A percentile compares a stretch with the other conserved stretches of the same genome.
Conservation (phyloP, 805 yeast species). For the Spathaspora arborariae region DNA sequence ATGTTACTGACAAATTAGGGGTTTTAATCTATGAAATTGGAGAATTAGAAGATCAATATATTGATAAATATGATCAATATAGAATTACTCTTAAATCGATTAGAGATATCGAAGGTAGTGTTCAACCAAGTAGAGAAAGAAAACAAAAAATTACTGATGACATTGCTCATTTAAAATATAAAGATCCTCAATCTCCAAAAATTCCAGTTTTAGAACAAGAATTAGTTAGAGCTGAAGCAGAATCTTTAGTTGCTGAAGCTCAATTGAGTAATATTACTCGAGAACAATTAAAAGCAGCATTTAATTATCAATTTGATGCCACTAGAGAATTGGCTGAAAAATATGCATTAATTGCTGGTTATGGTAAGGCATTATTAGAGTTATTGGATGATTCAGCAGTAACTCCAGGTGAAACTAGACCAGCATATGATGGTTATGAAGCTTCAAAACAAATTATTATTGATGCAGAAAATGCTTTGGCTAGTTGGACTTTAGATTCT, state of each 20-base stretch:
- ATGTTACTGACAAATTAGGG: slow-evolving; percentile 83
- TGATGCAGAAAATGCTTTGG: slow-evolving; percentile 80
- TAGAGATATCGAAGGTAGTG: slow-evolving; percentile 82
- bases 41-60: slow-evolving; percentile 83
- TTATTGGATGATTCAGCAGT: slow-evolving; percentile 81
- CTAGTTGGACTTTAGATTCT: slow-evolving; percentile 78
- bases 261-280: slow-evolving; percentile 86
- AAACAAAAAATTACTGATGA: slow-evolving; percentile 82
- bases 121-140: slow-evolving; percentile 85
- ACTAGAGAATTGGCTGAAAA: slow-evolving; percentile 83
- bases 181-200: slow-evolving; percentile 82
- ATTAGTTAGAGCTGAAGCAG: slow-evolving; percentile 88
- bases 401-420: slow-evolving; percentile 90
- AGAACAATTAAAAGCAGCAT: slow-evolving; percentile 81
- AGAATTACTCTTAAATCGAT: slow-evolving; percentile 77
- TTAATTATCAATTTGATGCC: slow-evolving; percentile 80
- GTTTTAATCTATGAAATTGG: slow-evolving; percentile 79
- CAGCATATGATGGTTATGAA: slow-evolving; percentile 84
- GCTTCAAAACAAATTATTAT: slow-evolving; percentile 84
- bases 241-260: slow-evolving; percentile 87
- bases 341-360: slow-evolving; percentile 81
- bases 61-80: slow-evolving; percentile 82
- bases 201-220: slow-evolving; percentile 81
- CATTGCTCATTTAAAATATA: slow-evolving; percentile 78
- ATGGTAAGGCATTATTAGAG: slow-evolving; percentile 83